Evolutionary conservation across 352 stramenopile species (phyloP).

Genomic region (Plasmopara viticola): DNA sequence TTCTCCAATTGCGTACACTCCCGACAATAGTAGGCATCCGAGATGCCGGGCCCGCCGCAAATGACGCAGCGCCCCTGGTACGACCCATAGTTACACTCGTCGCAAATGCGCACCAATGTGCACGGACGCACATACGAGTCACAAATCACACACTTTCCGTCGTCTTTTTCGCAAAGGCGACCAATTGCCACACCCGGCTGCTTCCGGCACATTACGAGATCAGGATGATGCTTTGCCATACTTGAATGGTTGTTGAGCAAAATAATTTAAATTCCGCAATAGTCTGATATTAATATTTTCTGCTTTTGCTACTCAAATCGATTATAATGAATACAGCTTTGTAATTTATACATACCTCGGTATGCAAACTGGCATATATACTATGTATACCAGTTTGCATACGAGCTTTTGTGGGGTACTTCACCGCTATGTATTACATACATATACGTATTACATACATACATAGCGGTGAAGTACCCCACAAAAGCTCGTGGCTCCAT

Average conservation of each 20-base stretch:
- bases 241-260: background rate
- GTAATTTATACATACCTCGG: too few species aligned
- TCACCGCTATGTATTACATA: too few species aligned
- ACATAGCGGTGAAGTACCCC: too few species aligned
- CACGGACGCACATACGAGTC: constrained; percentile 98
- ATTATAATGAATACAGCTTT: too few species aligned
- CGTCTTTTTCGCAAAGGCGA: constrained; percentile 98
- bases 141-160: constrained; percentile 99
- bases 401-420: too few species aligned
- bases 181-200: constrained; percentile 96
- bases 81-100: constrained; percentile 99
- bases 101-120: constrained; percentile 97
- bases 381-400: too few species aligned
- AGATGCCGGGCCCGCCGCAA: constrained; percentile 95
- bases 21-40: constrained; percentile 99
- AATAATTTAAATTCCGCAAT: background rate
- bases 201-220: constrained; percentile 99
- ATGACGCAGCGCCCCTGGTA: constrained; percentile 96
- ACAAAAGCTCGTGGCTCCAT: too few species aligned
- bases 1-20: constrained; percentile 97
- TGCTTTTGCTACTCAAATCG: too few species aligned
- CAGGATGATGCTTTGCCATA: constrained; percentile 99
- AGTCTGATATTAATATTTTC: too few species aligned
- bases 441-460: too few species aligned
- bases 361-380: too few species aligned